Base-by-base conservation (phyloP, 1,284 basidiomycete genomes). In the Fomitopsis pinicola region DNA sequence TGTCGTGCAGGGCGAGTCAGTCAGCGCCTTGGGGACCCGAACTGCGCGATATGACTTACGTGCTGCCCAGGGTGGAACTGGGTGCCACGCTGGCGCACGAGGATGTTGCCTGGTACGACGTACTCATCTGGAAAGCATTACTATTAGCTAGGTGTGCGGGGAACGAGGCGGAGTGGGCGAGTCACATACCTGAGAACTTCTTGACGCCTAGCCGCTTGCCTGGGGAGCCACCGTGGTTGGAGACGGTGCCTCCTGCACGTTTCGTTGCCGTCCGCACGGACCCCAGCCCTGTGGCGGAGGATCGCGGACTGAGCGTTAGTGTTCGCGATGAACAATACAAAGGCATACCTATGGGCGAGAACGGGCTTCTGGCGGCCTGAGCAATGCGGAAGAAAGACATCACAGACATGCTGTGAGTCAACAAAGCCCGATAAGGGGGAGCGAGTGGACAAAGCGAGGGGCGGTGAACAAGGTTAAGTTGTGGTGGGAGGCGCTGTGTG, bases 261-360 rank as follows among this genome's bases (percentile, higher is more conserved):
- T 98, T 98, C 59, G 96, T 97, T 50, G 95, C 94, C 26, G 91
- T 96, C 74, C 95, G 88, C 59, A 96, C 80, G 61, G 95, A 86
- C 40, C 89, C 87, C 72, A 79, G 56, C 5, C 61, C 61, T 59
- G 57, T 36, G 42, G 33, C 30, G 46, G 44, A 52, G 26, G 15
- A 4, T 46, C 33, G 46, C 17, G 28, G 35, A 17, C 46, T 50
- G 35, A 44, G 46, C 19, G 58, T 38, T 30, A 10, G 8, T 14
- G 36, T 36, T 14, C 52, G 45, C 35, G 19, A 14, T n/a, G 30
- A 9, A 42, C 22, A 19, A 19, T 10, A 46, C 14, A 22, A 36
- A 7, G 84, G 82, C 59, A 56, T 59, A 48, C 45, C 26, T n/a
- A 62, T 42, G 61, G 35, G 52, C 19, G n/a, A 15, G 36, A 54